phyloP scores from a whole-genome alignment of 2,329 filamentous ascomycete species.

The Diplodia mutila region DNA sequence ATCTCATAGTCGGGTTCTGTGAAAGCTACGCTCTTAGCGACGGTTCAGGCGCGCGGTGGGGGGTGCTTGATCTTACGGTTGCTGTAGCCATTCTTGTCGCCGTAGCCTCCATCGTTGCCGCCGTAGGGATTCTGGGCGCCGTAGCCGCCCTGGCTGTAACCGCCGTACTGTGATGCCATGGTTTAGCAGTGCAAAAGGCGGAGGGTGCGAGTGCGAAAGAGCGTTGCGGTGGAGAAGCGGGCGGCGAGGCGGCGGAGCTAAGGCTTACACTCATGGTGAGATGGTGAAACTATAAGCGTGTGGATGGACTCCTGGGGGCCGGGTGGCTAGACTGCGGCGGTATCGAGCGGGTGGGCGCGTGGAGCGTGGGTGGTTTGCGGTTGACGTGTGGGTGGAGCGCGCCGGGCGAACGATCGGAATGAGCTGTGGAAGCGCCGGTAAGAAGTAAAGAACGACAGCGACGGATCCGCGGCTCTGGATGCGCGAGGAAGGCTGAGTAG shows the following conservation, averaged over 20 bases:
- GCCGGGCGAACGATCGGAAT: constrained; percentile 22
- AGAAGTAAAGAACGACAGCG: constrained; percentile 22
- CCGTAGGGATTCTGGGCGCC: constrained; percentile 47
- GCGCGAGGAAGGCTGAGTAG: constrained; percentile 22
- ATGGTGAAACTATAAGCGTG: constrained; percentile 21
- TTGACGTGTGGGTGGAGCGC: constrained; percentile 12
- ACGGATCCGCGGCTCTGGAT: constrained; percentile 22
- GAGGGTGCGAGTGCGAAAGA: neutral
- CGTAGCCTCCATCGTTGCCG: constrained; percentile 57
- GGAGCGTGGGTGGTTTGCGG: constrained; percentile 20
- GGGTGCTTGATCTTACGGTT: constrained; percentile 32
- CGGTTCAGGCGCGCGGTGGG: constrained; percentile 28
- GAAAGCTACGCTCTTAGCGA: constrained; percentile 39
- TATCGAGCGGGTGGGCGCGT: constrained; percentile 20
- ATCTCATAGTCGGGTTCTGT: constrained; percentile 65
- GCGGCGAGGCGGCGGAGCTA: constrained; percentile 2
- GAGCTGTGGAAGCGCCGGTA: constrained; percentile 20
- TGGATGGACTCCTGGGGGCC: constrained; percentile 19
- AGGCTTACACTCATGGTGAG: constrained; percentile 26
- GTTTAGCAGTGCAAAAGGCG: constrained; percentile 8
- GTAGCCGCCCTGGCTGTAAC: constrained; percentile 47
- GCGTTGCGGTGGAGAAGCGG: neutral
- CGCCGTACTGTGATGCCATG: constrained; percentile 44
- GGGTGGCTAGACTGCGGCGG: constrained; percentile 11
- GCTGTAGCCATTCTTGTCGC: constrained; percentile 25